Conservation (phyloP, 2,329 filamentous ascomycete species). For the Cladosporium austrohemisphaericum region DNA sequence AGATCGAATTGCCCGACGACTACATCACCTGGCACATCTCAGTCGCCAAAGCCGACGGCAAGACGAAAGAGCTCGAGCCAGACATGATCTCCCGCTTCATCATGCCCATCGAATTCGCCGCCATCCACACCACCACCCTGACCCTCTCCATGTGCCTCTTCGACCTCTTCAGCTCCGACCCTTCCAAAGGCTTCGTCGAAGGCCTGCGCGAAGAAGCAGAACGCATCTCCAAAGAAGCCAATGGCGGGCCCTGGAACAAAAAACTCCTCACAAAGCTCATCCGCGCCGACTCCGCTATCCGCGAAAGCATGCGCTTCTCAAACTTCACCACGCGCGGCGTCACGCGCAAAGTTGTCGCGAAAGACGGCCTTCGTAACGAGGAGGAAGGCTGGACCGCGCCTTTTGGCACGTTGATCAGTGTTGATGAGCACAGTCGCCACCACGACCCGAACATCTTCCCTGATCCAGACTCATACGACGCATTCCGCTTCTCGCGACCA, state of each 20-base stretch:
- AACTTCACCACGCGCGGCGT: conserved; percentile 24
- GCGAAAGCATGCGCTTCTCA: conserved; percentile 31
- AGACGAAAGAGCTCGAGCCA: conserved; percentile 44
- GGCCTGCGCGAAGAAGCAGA: conserved; percentile 30
- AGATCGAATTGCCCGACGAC: conserved; percentile 51
- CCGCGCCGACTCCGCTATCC: conserved; percentile 29
- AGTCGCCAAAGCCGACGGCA: conserved; percentile 46
- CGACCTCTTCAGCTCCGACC: conserved; percentile 44
- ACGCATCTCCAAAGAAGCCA: conserved; percentile 17
- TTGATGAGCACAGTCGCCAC: conserved; percentile 25
- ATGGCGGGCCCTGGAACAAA: conserved; percentile 24
- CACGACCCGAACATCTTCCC: conserved; percentile 30
- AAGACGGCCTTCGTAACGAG: conserved; percentile 25
- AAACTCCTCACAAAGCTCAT: conserved; percentile 24
- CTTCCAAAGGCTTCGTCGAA: conserved; percentile 35
- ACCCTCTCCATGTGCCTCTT: conserved; percentile 49
- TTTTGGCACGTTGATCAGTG: conserved; percentile 19
- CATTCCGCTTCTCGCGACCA: conserved; percentile 30
- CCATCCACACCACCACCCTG: conserved; percentile 56
- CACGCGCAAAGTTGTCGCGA: conserved; percentile 27
- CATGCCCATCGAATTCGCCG: conserved; percentile 56
- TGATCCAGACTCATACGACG: conserved; percentile 28
- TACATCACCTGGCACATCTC: conserved; percentile 57
- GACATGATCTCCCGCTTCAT: conserved; percentile 49
- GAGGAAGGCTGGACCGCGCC: conserved; percentile 25